Evolutionary conservation across 768 basidiomycete species (phyloP).

Genomic region (Kwoniella sp.): DNA sequence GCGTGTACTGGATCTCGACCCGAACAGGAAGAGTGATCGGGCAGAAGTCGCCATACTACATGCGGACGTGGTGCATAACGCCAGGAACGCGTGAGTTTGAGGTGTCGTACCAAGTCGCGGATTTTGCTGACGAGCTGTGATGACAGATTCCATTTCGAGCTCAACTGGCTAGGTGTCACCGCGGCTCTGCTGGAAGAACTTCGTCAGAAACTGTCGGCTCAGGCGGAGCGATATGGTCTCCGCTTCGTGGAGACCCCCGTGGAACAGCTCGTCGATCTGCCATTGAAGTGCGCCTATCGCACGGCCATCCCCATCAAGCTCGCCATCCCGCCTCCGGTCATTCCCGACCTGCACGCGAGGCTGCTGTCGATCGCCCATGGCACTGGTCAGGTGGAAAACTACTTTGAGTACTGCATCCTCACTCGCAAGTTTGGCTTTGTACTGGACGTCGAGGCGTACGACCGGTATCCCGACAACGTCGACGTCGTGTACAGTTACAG

Average conservation of each 20-base stretch:
- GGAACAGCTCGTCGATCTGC: constrained; percentile 81
- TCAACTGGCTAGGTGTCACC: constrained; percentile 94
- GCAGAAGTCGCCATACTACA: constrained; percentile 84
- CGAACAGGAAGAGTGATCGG: constrained; percentile 70
- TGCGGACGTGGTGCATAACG: constrained; percentile 92
- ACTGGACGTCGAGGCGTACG: constrained; percentile 64
- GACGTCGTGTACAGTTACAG: constrained; percentile 89
- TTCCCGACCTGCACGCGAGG: constrained; percentile 62
- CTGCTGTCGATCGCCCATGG: constrained; percentile 67
- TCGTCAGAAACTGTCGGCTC: constrained; percentile 71
- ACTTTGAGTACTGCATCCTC: constrained; percentile 76
- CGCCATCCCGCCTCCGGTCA: constrained; percentile 67
- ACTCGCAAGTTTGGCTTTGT: constrained; percentile 71
- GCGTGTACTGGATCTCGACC: constrained; percentile 70
- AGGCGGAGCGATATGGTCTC: constrained; percentile 82
- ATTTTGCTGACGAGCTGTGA: neutral
- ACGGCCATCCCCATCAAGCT: constrained; percentile 79
- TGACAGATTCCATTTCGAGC: constrained; percentile 77
- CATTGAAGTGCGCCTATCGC: constrained; percentile 81
- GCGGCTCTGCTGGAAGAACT: constrained; percentile 86
- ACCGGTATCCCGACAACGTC: constrained; percentile 71
- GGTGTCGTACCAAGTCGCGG: neutral
- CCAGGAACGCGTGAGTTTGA: constrained; percentile 61
- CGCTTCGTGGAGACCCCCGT: constrained; percentile 91
- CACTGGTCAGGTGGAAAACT: constrained; percentile 58